Percentiles rank a stretch among this genome's conserved stretches.
Conservation (phyloP, 768 basidiomycete species). For the Leccinum imitatum region DNA sequence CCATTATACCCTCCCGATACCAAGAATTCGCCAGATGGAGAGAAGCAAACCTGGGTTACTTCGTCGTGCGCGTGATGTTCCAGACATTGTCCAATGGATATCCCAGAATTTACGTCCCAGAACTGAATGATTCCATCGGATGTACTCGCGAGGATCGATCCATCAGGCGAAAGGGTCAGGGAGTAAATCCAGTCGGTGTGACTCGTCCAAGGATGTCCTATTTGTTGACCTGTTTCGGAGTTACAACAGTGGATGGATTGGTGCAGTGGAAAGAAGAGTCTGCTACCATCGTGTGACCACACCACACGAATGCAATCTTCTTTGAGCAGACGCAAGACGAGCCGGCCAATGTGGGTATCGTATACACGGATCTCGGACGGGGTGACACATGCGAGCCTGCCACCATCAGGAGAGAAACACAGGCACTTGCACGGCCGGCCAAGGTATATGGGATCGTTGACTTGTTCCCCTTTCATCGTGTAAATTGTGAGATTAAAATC, state of each 20-base stretch:
- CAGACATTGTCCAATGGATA: background rate
- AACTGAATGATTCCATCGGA: background rate
- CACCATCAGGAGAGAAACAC: background rate
- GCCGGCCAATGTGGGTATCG: background rate
- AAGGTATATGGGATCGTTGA: background rate
- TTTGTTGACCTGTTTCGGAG: background rate
- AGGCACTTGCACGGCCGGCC: fast-evolving
- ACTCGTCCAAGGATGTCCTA: background rate
- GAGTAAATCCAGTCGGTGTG: background rate
- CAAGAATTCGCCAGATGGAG: background rate
- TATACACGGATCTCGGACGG: background rate
- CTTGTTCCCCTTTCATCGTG: background rate
- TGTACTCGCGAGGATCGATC: background rate
- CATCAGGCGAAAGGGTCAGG: background rate
- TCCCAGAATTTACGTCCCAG: background rate
- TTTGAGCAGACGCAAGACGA: background rate
- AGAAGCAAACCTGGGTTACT: background rate
- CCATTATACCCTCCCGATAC: background rate
- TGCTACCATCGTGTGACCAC: background rate
- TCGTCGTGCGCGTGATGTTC: too few species aligned
- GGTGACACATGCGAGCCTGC: background rate
- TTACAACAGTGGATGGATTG: background rate
- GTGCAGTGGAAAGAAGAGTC: background rate
- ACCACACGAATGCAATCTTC: background rate
- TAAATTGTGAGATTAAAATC: background rate